Evolutionary conservation across 2,329 filamentous ascomycete genomes (phyloP).

Genomic region (Verticillium longisporum): DNA sequence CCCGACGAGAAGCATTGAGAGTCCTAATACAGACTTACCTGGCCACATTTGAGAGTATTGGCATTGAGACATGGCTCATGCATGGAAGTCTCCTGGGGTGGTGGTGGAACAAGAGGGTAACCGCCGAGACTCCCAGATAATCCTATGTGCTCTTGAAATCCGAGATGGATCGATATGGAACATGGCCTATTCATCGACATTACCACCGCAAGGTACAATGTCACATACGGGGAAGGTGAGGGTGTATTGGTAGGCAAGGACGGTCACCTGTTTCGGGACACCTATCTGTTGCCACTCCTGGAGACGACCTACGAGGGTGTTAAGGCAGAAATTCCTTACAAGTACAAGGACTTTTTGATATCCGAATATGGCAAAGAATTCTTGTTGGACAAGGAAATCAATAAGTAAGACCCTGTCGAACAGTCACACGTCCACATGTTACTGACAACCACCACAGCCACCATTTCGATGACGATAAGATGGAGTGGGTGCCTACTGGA

Average conservation of each 20-base stretch:
- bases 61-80: conserved; percentile 74
- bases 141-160: not conserved
- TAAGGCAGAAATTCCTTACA: conserved; percentile 57
- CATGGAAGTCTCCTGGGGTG: conserved; percentile 80
- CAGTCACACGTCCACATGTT: not conserved
- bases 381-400: conserved; percentile 41
- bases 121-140: not conserved
- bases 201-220: conserved; percentile 41
- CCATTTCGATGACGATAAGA: conserved; percentile 29
- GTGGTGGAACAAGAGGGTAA: conserved; percentile 68
- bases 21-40: conserved; percentile 68
- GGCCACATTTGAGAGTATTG: conserved; percentile 56
- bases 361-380: conserved; percentile 50
- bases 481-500: conserved; percentile 20
- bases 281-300: conserved; percentile 62
- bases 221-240: conserved; percentile 31
- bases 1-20: conserved; percentile 54
- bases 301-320: conserved; percentile 63
- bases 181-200: conserved; percentile 45
- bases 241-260: conserved; percentile 45
- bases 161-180: conserved; percentile 40
- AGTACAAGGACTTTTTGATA: conserved; percentile 50
- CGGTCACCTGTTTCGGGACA: conserved; percentile 44
- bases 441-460: conserved; percentile 24
- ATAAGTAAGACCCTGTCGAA: conserved; percentile 34